phyloP scores from a whole-genome alignment of 2,329 filamentous ascomycete genomes.

The Cercospora brassicicola region DNA sequence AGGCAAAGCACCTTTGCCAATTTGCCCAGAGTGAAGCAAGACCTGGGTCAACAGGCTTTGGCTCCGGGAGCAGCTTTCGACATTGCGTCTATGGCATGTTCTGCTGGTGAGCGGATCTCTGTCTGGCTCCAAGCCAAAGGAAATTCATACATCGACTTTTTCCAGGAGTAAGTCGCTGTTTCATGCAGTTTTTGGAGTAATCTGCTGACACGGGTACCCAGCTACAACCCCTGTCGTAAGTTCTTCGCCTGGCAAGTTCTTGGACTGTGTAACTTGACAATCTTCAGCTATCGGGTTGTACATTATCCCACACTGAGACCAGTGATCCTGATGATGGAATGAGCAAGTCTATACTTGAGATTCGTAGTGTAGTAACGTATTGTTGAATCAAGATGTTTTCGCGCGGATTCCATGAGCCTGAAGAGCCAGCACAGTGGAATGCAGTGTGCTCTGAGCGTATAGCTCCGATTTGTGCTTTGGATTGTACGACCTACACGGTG shows the following conservation, averaged over 20 bases:
- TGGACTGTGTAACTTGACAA: not conserved
- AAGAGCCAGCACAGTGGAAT: not conserved
- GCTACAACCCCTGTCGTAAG: slow-evolving; percentile 10
- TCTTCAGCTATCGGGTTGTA: slow-evolving; percentile 10
- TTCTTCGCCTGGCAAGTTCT: not conserved
- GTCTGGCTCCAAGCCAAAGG: slow-evolving; percentile 21
- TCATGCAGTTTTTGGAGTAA: slow-evolving; percentile 5
- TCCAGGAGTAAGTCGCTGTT: slow-evolving; percentile 29
- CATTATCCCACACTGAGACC: not conserved
- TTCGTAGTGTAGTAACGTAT: not conserved
- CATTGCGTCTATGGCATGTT: slow-evolving; percentile 23
- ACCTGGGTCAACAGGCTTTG: slow-evolving; percentile 18
- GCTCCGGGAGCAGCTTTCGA: slow-evolving; percentile 22
- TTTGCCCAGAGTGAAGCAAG: slow-evolving; percentile 13
- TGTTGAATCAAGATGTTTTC: not conserved
- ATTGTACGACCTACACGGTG: not conserved
- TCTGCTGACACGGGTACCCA: not conserved
- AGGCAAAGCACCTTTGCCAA: slow-evolving; percentile 55
- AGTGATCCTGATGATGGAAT: not conserved
- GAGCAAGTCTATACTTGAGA: not conserved
- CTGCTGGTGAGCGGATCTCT: slow-evolving; percentile 21
- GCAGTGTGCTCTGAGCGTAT: not conserved
- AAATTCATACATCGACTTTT: slow-evolving; percentile 20
- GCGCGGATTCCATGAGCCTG: not conserved
- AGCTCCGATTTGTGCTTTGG: not conserved